Conservation (phyloP, 2,329 filamentous ascomycete species). For the Aspergillus fijiensis region DNA sequence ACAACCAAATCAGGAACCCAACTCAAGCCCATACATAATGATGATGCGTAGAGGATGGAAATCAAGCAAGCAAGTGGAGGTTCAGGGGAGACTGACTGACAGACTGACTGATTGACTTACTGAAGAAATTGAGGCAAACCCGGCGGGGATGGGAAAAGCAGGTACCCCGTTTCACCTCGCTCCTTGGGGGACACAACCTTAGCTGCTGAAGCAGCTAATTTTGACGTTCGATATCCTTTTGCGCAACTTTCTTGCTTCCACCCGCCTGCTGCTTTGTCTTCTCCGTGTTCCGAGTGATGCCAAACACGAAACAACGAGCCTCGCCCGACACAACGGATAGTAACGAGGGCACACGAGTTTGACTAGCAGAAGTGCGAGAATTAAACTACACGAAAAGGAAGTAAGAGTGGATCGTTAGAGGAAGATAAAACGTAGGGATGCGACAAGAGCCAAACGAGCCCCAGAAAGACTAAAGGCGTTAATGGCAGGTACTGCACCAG, state of each 20-base stretch:
- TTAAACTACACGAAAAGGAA: neutral
- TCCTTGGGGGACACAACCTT: slow-evolving; percentile 11
- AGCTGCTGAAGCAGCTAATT: slow-evolving; percentile 11
- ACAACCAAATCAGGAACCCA: neutral
- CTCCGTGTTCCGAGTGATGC: neutral
- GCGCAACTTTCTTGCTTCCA: neutral
- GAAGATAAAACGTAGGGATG: neutral
- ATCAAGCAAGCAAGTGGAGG: neutral
- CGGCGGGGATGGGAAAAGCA: slow-evolving; percentile 22
- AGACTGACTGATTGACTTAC: slow-evolving; percentile 8
- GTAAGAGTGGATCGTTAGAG: slow-evolving; percentile 1
- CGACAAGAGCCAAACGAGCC: neutral
- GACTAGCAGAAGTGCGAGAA: neutral
- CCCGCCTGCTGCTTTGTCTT: neutral
- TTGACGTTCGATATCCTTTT: slow-evolving; percentile 16
- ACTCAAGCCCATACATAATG: neutral
- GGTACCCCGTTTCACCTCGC: slow-evolving; percentile 24
- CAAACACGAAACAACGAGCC: neutral
- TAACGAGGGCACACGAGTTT: neutral
- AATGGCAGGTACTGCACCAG: slow-evolving; percentile 2
- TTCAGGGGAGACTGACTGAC: slow-evolving; percentile 6
- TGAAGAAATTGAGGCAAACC: slow-evolving; percentile 14
- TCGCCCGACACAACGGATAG: neutral
- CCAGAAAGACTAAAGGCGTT: neutral
- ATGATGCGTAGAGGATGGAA: neutral